Percentiles rank a stretch among this genome's conserved stretches.
Conservation (phyloP, 495 filamentous ascomycete species). For the Astrothelium subdiscretum region DNA sequence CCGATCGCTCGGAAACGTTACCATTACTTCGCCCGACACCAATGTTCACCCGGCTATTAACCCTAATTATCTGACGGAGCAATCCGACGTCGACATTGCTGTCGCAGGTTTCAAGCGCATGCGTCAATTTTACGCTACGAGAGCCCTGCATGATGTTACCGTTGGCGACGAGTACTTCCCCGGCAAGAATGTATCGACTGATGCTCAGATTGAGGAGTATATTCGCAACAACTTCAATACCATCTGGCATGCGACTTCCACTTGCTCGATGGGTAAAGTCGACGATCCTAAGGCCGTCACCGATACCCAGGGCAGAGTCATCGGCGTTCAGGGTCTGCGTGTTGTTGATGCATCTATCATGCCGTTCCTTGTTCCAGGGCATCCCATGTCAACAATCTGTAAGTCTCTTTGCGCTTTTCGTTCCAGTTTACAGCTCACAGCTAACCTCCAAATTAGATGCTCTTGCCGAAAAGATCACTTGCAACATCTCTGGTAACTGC, state of each 20-base stretch:
- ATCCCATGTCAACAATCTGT: slow-evolving; percentile 26
- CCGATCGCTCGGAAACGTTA: slow-evolving; percentile 18
- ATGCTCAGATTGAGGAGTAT: slow-evolving; percentile 38
- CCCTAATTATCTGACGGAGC: slow-evolving; percentile 15
- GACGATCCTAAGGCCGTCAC: slow-evolving; percentile 41
- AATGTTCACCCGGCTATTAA: slow-evolving; percentile 14
- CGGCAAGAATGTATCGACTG: slow-evolving; percentile 34
- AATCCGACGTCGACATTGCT: slow-evolving; percentile 10
- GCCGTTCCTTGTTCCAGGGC: slow-evolving; percentile 44
- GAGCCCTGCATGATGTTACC: slow-evolving; percentile 29
- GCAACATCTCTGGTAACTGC: no score
- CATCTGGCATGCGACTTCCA: slow-evolving; percentile 39
- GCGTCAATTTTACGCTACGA: slow-evolving; percentile 31
- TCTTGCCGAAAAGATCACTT: slow-evolving; percentile 11
- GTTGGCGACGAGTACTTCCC: slow-evolving; percentile 37
- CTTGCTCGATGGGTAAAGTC: slow-evolving; percentile 39
- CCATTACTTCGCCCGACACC: background rate
- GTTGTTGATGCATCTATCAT: slow-evolving; percentile 51
- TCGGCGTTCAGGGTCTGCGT: slow-evolving; percentile 39
- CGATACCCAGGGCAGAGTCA: slow-evolving; percentile 38
- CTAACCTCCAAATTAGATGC: background rate
- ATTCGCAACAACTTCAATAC: slow-evolving; percentile 31
- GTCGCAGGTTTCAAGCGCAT: slow-evolving; percentile 12
- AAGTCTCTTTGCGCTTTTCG: background rate
- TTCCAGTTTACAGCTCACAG: background rate